Evolutionary conservation across 2,329 filamentous ascomycete species (phyloP), one percentile per base, ranked within the genome.

Genomic region (Botryosphaeria dothidea): DNA sequence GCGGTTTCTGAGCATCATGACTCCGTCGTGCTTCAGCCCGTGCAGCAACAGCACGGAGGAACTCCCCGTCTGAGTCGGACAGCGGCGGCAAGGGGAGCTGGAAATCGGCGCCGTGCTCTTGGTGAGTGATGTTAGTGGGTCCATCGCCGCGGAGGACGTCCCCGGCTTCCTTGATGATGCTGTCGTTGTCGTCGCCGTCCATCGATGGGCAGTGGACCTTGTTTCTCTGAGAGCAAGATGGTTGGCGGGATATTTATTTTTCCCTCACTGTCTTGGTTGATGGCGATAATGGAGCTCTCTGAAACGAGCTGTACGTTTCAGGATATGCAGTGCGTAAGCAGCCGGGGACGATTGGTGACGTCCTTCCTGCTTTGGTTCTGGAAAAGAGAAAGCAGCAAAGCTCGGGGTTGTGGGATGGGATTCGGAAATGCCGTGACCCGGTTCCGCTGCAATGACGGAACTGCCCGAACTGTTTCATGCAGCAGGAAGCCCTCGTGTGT

Each of bases 21-120:
- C 15, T 19, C 13, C 48, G 15, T 34, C 19, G 15, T 2, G 41
- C 21, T 13, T 46, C 60, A 21, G 61, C 61, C 27, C 49, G 36
- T 25, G 61, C 46, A 7, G 48, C 61, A 13, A 54, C 61, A 4
- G 49, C 61, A 17, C 61, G 61, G 45, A 63, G 61, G 34, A 63
- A 45, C 8, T 21, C 46, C 29, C 11, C 36, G 1, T 63, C 61
- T 17, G 34, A 25, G 17, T 23, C 19, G 15, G 21, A 13, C 21
- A 62, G 58, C 46, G 58, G 45, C 29, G 58, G 58, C 43, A 62
- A 45, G 43, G 58, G 43, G 8, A 62, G 45, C 58, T 62, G 58
- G 45, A 62, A 51, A 45, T 62, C 58, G 45, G 43, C 58, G 58
- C 43, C 21, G 29, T 46, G 29, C 29, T 62, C 57, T 27, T 23